These are phyloP conservation scores for Croton laevigatus DNA, from an alignment of 441 rosid species.

Conservation along the genomic window DNA sequence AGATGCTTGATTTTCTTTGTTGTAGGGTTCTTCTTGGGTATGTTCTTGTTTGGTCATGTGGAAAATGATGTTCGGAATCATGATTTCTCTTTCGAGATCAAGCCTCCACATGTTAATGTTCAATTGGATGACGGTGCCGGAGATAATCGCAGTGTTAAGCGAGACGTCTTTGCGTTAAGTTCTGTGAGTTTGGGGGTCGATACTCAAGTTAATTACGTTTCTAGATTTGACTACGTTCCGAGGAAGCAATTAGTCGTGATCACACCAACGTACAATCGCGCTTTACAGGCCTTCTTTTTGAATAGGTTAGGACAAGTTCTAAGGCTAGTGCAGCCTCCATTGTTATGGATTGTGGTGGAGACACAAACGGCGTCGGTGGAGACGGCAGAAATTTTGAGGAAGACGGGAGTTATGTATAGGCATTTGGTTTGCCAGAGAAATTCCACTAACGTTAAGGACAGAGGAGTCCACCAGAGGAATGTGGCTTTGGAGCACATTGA, in stretches of 20 bases:
- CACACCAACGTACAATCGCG: conserved; percentile 89
- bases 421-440: conserved; percentile 66
- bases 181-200: conserved; percentile 43
- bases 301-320: conserved; percentile 72
- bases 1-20: conserved; percentile 59
- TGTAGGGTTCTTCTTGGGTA: conserved; percentile 60
- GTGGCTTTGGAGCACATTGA: conserved; percentile 77
- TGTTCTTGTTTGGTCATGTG: conserved; percentile 57
- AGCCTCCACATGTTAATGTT: conserved; percentile 48
- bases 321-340: conserved; percentile 79
- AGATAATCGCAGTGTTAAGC: conserved; percentile 16
- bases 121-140: conserved; percentile 37
- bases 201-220: conserved; percentile 22
- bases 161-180: conserved; percentile 14
- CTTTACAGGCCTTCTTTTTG: conserved; percentile 70
- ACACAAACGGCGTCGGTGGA: conserved; percentile 60
- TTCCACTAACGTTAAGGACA: conserved; percentile 56
- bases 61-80: conserved; percentile 37
- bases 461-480: conserved; percentile 89
- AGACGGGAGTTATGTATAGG: conserved; percentile 83
- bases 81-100: conserved; percentile 62
- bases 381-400: conserved; percentile 84
- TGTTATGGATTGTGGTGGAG: conserved; percentile 95
- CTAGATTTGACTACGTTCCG: conserved; percentile 36
- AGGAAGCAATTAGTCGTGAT: conserved; percentile 75